Evolutionary conservation across 257 asterid genomes (phyloP), one percentile per base, ranked within the genome.

Genomic region (Echium plantagineum): DNA sequence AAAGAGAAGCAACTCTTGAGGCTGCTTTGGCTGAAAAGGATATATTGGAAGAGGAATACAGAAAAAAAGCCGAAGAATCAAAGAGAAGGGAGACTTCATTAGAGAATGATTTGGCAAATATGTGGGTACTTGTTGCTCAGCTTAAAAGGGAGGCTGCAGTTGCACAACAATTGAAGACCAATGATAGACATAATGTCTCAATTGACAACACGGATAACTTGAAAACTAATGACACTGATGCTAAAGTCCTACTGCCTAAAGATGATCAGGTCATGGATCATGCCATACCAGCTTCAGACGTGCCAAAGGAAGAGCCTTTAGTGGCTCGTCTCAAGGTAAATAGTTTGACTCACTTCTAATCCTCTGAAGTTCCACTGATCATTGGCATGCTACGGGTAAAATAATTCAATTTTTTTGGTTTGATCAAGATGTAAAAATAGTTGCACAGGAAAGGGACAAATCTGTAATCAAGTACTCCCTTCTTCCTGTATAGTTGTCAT

Each of bases 81-180:
- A 89, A 85, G 94, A 83, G 80, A 77, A 84, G 94, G 74, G 99
- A 94, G 78, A 81, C 94, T 0, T 75, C 83, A 68, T 71, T 94
- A 66, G 99, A 94, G 67, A 94, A 94, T 80, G 99, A 94, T 69
- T 75, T 94, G 69, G 96, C 99, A 47, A 94, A 94, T 64, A 94
- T 94, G 99, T 94, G 99, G 99, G 95, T 94, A 68, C 90, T 89
- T 22, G 93, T 94, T 75, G 89, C 99, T 65, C 97, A 83, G 82
- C 80, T 94, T 64, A 93, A 85, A 79, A 86, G 83, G 77, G 90
- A 86, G 66, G 86, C 71, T 24, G 75, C 78, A 19, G 74, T 64
- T 49, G 20, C 58, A 16, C 80, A 72, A 52, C 89, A 80, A 63
- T 55, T 73, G 15, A 81, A 80, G 72, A 64, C 68, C 60, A 73